Evolutionary conservation across 2,329 filamentous ascomycete genomes (phyloP).

Genomic region (Domatiomyces globalis): DNA sequence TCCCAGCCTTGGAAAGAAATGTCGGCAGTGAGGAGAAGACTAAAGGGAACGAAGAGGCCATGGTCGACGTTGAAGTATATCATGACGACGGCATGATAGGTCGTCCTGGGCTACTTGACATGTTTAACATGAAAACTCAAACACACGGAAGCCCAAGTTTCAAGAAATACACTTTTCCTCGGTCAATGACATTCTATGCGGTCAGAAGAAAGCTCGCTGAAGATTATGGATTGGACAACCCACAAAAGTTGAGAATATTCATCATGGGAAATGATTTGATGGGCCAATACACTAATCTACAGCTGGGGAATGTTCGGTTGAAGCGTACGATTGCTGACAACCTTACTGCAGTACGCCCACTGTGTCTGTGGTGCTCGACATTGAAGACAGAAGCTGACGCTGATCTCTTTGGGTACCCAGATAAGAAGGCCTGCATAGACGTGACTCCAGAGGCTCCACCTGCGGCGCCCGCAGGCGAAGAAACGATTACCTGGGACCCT

Average conservation of each 20-base stretch:
- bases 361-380: constrained; percentile 16
- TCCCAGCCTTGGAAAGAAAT: constrained; percentile 14
- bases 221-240: constrained; percentile 7
- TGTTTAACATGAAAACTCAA: constrained; percentile 25
- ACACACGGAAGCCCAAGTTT: constrained; percentile 6
- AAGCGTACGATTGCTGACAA: constrained; percentile 2
- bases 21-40: constrained; percentile 6
- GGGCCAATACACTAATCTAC: constrained; percentile 8
- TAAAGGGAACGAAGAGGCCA: constrained; percentile 7
- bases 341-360: constrained; percentile 2
- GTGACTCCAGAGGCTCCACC: background rate
- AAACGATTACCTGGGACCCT: background rate
- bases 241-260: constrained; percentile 10
- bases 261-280: constrained; percentile 8
- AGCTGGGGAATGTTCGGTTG: constrained; percentile 5
- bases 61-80: constrained; percentile 29
- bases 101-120: constrained; percentile 27
- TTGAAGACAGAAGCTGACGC: constrained; percentile 12
- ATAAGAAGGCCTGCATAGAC: background rate
- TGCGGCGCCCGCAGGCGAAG: background rate
- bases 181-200: constrained; percentile 7
- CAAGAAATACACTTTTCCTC: constrained; percentile 2
- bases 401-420: constrained; percentile 10
- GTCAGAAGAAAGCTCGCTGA: constrained; percentile 8
- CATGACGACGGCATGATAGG: constrained; percentile 23